Conservation (phyloP, 2,329 filamentous ascomycete genomes). For the Ascochyta viciae-villosae region DNA sequence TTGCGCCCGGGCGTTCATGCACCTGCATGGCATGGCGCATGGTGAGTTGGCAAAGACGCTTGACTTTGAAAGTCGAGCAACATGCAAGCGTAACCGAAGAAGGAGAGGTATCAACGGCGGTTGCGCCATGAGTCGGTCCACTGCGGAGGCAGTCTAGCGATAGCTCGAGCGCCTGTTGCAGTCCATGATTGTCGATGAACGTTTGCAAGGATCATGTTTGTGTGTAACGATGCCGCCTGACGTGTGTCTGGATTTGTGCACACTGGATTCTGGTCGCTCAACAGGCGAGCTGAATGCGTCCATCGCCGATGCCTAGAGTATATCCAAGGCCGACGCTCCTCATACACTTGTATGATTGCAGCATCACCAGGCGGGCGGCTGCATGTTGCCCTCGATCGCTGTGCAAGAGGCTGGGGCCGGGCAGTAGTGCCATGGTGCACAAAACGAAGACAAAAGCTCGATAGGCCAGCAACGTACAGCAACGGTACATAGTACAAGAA, state of each 20-base stretch:
- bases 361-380: conserved; percentile 19
- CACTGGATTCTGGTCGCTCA: conserved; percentile 12
- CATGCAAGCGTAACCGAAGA: conserved; percentile 44
- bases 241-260: conserved; percentile 14
- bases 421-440: conserved; percentile 24
- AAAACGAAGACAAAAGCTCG: conserved; percentile 25
- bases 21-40: conserved; percentile 48
- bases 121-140: conserved; percentile 43
- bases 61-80: conserved; percentile 44
- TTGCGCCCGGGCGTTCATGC: conserved; percentile 41
- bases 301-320: conserved; percentile 10
- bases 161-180: conserved; percentile 33
- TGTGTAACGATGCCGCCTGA: conserved; percentile 11
- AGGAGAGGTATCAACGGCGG: conserved; percentile 48
- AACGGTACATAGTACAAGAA: conserved; percentile 29
- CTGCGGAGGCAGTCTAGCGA: conserved; percentile 37
- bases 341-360: conserved; percentile 7
- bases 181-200: conserved; percentile 14
- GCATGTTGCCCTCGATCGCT: conserved; percentile 30
- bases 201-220: conserved; percentile 21
- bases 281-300: conserved; percentile 11
- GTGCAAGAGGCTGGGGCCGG: conserved; percentile 19
- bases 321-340: conserved; percentile 9
- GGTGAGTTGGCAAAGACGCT: conserved; percentile 50
- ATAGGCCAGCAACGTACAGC: conserved; percentile 37